phyloP scores from a whole-genome alignment of 331 rosid genomes.

The Acacia concinna region DNA sequence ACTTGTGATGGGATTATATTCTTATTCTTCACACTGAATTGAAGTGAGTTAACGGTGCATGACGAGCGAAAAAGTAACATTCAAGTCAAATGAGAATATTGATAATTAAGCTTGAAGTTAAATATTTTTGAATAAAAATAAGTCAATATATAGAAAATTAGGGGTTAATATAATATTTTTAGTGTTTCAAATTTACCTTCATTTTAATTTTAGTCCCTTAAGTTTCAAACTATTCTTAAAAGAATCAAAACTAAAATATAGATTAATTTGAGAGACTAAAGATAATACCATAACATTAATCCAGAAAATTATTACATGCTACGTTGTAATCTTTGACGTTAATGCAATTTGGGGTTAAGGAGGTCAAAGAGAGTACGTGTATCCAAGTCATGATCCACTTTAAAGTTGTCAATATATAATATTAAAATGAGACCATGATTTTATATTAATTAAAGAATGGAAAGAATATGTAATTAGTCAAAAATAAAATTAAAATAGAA shows the following conservation, averaged over 20 bases:
- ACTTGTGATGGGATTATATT: neutral
- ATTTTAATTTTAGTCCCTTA: too few relatives aligned
- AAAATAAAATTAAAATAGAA: neutral
- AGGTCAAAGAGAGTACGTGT: conserved; percentile 2
- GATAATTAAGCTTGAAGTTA: neutral
- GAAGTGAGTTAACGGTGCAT: neutral
- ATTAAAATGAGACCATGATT: neutral
- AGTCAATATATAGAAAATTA: neutral
- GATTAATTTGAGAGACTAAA: too few relatives aligned
- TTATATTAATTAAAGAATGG: neutral
- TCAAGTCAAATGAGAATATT: neutral
- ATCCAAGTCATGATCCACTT: neutral
- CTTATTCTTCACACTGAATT: neutral
- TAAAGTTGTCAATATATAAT: neutral
- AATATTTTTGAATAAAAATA: neutral
- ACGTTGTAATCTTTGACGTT: neutral
- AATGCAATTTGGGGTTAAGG: neutral
- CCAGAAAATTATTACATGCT: too few relatives aligned
- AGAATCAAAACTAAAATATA: too few relatives aligned
- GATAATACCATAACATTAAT: too few relatives aligned
- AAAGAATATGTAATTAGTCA: neutral
- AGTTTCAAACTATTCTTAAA: too few relatives aligned
- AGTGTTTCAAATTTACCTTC: too few relatives aligned
- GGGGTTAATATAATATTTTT: too few relatives aligned
- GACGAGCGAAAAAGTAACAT: neutral